These are phyloP conservation scores for Colletotrichum camelliae DNA, from an alignment of 2,329 filamentous ascomycete species.

Conservation along the genomic window DNA sequence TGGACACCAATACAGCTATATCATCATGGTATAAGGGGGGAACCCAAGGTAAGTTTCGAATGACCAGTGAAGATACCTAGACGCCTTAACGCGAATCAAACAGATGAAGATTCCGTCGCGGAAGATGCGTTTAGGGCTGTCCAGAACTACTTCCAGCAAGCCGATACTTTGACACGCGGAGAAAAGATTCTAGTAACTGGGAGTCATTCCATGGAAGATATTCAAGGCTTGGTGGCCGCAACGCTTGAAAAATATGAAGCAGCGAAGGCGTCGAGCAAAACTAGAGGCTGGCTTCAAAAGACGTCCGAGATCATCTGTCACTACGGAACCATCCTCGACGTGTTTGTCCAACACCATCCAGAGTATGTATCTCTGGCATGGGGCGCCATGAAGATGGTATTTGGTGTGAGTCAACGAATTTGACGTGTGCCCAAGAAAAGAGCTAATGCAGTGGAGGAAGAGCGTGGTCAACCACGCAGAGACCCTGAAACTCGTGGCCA, in stretches of 20 bases:
- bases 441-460: no score
- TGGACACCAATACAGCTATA: neutral
- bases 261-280: neutral
- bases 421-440: no score
- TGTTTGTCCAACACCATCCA: neutral
- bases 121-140: neutral
- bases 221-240: neutral
- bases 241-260: neutral
- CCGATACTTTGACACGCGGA: neutral
- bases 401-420: no score
- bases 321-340: neutral
- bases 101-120: neutral
- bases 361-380: neutral
- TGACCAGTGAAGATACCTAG: neutral
- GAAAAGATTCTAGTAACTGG: neutral
- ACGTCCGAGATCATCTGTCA: no score
- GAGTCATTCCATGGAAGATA: neutral
- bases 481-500: no score
- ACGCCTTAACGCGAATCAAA: neutral
- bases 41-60: neutral
- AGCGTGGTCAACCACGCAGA: no score
- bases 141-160: neutral
- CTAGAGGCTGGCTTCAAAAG: no score
- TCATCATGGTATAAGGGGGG: neutral
- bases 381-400: neutral